Evolutionary conservation across 2,329 filamentous ascomycete genomes (phyloP).

Genomic region (Xylariaceae sp.): DNA sequence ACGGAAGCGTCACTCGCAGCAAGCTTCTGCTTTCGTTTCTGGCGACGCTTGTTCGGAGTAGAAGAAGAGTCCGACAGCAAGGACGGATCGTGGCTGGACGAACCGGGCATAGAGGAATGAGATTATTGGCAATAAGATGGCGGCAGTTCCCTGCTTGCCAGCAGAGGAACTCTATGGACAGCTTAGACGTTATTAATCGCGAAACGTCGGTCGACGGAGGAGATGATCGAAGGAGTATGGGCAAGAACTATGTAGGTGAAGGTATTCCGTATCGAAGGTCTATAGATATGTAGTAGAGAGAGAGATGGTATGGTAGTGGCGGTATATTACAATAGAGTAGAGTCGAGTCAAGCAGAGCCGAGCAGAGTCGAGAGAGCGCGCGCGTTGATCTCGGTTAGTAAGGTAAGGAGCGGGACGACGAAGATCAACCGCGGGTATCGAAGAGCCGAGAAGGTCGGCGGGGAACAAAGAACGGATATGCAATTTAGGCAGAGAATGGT

Average conservation of each 20-base stretch:
- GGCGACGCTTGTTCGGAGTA: slow-evolving; percentile 26
- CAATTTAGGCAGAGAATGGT: slow-evolving; percentile 23
- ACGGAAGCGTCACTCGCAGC: slow-evolving; percentile 29
- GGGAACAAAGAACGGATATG: slow-evolving; percentile 20
- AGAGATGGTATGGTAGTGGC: neutral
- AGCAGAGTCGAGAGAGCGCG: neutral
- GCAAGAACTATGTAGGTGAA: slow-evolving; percentile 1
- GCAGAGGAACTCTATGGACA: slow-evolving; percentile 31
- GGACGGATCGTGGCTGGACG: slow-evolving; percentile 32
- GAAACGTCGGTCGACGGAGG: slow-evolving; percentile 5
- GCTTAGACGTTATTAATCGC: slow-evolving; percentile 18
- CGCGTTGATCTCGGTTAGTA: neutral
- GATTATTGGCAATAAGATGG: slow-evolving; percentile 23
- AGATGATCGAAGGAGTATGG: neutral
- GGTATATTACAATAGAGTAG: slow-evolving; percentile 1
- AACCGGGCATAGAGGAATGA: slow-evolving; percentile 35
- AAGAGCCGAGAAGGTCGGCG: slow-evolving; percentile 13
- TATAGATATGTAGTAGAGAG: neutral
- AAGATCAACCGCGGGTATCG: slow-evolving; percentile 15
- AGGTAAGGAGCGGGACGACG: slow-evolving; percentile 9
- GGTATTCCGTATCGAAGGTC: too few relatives aligned
- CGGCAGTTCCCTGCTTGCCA: slow-evolving; percentile 34
- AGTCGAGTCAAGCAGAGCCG: neutral
- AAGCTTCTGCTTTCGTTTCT: slow-evolving; percentile 31
- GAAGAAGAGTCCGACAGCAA: slow-evolving; percentile 28